These are phyloP conservation scores for Fusarium buxicola DNA, from an alignment of 2,329 filamentous ascomycete species.

Conservation along the genomic window DNA sequence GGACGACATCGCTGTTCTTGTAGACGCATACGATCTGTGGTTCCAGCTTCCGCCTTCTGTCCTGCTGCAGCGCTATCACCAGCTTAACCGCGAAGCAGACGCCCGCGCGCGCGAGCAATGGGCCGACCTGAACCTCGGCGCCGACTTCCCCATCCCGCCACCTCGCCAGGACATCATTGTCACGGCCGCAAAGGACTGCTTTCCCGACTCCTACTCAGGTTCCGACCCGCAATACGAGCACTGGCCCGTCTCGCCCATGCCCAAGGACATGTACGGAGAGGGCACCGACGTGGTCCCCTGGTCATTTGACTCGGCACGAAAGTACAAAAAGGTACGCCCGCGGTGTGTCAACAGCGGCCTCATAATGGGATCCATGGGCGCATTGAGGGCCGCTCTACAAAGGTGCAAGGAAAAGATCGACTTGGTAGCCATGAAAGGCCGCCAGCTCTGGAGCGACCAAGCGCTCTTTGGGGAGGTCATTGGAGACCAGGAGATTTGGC, in stretches of 20 bases:
- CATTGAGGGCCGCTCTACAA: conserved; percentile 41
- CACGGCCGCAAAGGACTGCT: conserved; percentile 52
- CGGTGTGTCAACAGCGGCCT: conserved; percentile 53
- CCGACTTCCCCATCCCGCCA: conserved; percentile 46
- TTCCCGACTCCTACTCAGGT: conserved; percentile 49
- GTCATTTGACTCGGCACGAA: conserved; percentile 49
- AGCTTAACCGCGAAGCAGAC: conserved; percentile 51
- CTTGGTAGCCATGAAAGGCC: conserved; percentile 41
- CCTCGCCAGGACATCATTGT: conserved; percentile 51
- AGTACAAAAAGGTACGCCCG: conserved; percentile 49
- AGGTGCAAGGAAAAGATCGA: conserved; percentile 48
- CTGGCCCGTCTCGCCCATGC: conserved; percentile 53
- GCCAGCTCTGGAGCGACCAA: conserved; percentile 55
- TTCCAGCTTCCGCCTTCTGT: conserved; percentile 55
- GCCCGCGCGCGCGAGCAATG: conserved; percentile 44
- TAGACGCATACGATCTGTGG: conserved; percentile 55
- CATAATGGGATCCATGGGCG: conserved; percentile 52
- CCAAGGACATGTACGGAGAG: conserved; percentile 49
- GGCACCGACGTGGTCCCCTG: conserved; percentile 48
- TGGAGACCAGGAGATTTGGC: conserved; percentile 54
- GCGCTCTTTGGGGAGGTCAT: conserved; percentile 54
- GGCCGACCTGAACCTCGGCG: conserved; percentile 15
- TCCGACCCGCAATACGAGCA: conserved; percentile 52
- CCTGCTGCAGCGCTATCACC: conserved; percentile 52
- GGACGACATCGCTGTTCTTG: conserved; percentile 51